Base-by-base conservation (phyloP, 2,329 filamentous ascomycete species). In the Penicillium paneum region DNA sequence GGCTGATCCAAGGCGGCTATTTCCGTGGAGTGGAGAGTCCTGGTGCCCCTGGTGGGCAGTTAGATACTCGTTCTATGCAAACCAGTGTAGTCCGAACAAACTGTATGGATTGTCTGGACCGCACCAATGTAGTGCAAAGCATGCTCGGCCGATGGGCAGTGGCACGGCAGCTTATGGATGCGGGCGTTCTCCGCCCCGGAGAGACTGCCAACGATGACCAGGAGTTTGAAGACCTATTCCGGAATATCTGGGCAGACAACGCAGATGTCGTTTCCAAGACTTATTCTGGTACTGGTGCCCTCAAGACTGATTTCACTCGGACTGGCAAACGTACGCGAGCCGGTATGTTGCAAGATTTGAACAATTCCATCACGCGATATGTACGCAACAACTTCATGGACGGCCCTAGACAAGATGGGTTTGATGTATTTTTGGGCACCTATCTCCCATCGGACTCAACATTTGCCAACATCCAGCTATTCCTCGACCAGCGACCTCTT, bases 291-390 rank as follows among this genome's bases (percentile, higher is more conserved):
- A 99, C 95, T 0, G 95, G 94, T 3, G 94, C 94, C 48, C 84
- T 99, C 78, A 99, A 99, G 82, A 99, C 94, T 0, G 95, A 99
- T 71, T 91, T 97, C 66, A 99, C 94, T 2, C 87, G 94, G n/a
- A 91, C 91, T 1, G 95, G 93, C 46, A 86, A 89, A 67, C 85
- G 95, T 50, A 99, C 94, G 29, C 91, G 87, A 69, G 83, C 84
- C 8, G 94, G 94, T 51, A 88, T 89, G 55, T 76, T 96, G 46
- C 90, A 94, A 68, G 94, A 99, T 72, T 79, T 91, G 48, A 90
- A 87, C 65, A 93, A 97, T 61, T 94, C 91, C 38, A 78, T 95
- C 61, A 96, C 90, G 7, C 84, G 94, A 58, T 99, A 97, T 74
- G 85, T 91, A 61, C 83, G 86, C 55, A 99, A 99, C 79, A 99